A percentile compares a stretch with the other conserved stretches of the same genome.
Conservation (phyloP, 2,329 filamentous ascomycete species). For the Colletotrichum noveboracense region DNA sequence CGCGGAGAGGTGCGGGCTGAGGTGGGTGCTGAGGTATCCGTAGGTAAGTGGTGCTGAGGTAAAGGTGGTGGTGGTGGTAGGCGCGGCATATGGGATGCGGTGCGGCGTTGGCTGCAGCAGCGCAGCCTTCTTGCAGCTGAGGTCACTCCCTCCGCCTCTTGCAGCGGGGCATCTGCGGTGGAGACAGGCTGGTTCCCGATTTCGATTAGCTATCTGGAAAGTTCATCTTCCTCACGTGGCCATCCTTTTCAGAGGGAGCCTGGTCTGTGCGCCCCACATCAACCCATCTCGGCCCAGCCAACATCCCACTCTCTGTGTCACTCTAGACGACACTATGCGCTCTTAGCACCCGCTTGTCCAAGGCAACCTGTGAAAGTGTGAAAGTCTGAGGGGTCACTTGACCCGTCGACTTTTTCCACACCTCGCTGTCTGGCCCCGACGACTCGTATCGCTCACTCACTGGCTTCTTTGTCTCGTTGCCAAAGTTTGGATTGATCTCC, state of each 20-base stretch:
- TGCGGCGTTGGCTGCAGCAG: slow-evolving; percentile 15
- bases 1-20: neutral
- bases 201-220: slow-evolving; percentile 24
- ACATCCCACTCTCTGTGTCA: slow-evolving; percentile 8
- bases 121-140: slow-evolving; percentile 21
- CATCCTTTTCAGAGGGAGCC: slow-evolving; percentile 16
- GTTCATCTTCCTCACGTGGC: slow-evolving; percentile 21
- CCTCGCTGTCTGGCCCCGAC: neutral
- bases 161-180: slow-evolving; percentile 19
- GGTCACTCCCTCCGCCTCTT: slow-evolving; percentile 19
- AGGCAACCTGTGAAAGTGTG: slow-evolving; percentile 21
- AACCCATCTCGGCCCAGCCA: neutral
- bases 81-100: slow-evolving; percentile 22
- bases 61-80: slow-evolving; percentile 2
- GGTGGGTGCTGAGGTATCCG: neutral
- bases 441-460: neutral
- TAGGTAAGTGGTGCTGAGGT: neutral
- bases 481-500: neutral
- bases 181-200: slow-evolving; percentile 18
- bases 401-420: neutral
- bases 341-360: neutral
- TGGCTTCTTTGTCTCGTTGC: neutral
- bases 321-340: neutral
- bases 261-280: slow-evolving; percentile 18
- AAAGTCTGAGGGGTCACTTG: slow-evolving; percentile 18